Conservation (phyloP, 805 yeast species). For the Metschnikowia arizonensis region DNA sequence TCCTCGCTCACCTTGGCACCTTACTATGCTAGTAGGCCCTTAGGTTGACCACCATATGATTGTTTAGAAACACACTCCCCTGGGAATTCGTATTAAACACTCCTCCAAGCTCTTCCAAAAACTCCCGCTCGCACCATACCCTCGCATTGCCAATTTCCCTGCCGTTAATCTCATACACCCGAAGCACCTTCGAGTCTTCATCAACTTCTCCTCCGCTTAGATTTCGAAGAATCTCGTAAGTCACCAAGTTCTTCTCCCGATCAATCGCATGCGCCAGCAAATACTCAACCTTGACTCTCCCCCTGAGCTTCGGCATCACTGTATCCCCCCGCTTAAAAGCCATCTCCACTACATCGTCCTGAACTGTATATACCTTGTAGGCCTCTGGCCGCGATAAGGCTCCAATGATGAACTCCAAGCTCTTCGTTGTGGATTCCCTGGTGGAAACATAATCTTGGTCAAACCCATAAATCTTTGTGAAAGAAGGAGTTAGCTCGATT, state of each 20-base stretch:
- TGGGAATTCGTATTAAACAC: conserved; percentile 19
- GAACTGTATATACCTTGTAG: conserved; percentile 23
- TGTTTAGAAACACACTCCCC: conserved; percentile 25
- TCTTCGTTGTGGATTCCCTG: conserved; percentile 23
- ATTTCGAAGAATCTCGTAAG: conserved; percentile 22
- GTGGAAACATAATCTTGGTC: conserved; percentile 27
- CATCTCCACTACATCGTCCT: conserved; percentile 2
- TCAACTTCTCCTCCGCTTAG: conserved; percentile 3
- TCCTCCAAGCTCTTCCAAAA: conserved; percentile 15
- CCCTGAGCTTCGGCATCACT: conserved; percentile 39
- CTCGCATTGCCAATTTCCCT: conserved; percentile 21
- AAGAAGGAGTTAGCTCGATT: conserved; percentile 28
- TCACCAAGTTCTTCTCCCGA: conserved; percentile 29
- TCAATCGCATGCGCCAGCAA: conserved; percentile 41
- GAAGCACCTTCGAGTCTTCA: conserved; percentile 15
- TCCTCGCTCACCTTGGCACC: no score
- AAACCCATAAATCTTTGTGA: conserved; percentile 28
- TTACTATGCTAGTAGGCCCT: conserved; percentile 24
- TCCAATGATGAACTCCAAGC: conserved; percentile 30
- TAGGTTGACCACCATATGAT: conserved; percentile 30
- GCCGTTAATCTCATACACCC: conserved; percentile 35
- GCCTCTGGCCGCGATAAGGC: conserved; percentile 22
- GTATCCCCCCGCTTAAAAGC: conserved; percentile 24
- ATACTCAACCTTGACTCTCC: conserved; percentile 47
- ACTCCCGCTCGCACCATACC: conserved; percentile 30